phyloP scores from a whole-genome alignment of 805 yeast species.

The Nakazawaea wyomingensis region DNA sequence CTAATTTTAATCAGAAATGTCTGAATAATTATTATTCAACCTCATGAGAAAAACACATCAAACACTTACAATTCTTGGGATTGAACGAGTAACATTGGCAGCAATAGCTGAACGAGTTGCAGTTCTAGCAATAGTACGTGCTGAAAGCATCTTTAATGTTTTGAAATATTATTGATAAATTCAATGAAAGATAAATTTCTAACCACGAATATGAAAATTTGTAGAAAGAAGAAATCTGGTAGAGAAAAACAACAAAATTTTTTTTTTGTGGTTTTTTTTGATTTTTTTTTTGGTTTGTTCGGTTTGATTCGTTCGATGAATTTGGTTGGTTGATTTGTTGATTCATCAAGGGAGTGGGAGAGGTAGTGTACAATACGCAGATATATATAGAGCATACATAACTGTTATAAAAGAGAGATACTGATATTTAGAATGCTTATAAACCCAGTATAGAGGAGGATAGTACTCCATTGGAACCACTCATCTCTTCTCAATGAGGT shows the following conservation, averaged over 20 bases:
- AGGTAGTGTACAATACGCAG: no score
- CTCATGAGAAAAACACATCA: neutral
- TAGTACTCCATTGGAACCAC: no score
- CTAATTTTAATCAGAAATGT: no score
- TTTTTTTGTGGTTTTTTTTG: no score
- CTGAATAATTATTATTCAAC: no score
- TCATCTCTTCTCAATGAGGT: no score
- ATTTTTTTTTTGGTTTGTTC: no score
- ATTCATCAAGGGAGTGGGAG: no score
- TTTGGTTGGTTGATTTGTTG: constrained; percentile 7
- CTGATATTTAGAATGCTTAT: no score
- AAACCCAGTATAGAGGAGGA: no score
- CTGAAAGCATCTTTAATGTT: constrained; percentile 60
- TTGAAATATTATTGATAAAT: neutral
- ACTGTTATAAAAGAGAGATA: no score
- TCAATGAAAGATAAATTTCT: neutral
- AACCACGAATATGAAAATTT: constrained; percentile 1
- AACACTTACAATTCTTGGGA: constrained; percentile 40
- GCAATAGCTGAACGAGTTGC: constrained; percentile 74
- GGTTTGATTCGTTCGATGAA: neutral
- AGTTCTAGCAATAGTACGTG: constrained; percentile 81
- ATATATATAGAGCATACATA: no score
- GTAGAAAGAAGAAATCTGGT: neutral
- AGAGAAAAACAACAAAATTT: constrained; percentile 1
- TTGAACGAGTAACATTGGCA: constrained; percentile 42